Conservation (phyloP, 106 monocot species). For the Xerophyta viscosa region DNA sequence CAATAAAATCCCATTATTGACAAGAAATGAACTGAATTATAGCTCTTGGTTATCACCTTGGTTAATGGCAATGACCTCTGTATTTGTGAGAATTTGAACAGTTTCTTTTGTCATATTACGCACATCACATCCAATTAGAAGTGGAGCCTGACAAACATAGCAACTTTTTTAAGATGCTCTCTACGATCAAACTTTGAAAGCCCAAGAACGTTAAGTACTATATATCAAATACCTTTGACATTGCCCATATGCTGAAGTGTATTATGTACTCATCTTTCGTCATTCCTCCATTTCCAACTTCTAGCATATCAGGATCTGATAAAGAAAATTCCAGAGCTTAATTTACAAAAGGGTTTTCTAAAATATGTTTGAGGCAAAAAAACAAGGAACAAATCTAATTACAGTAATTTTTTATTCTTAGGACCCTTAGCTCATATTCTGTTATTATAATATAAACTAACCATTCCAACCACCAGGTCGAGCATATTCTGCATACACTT, state of each 20-base stretch:
- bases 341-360: too few species aligned
- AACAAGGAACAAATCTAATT: too few species aligned
- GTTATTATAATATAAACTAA: constrained; percentile 17
- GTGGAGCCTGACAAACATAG: constrained; percentile 42
- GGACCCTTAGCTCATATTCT: too few species aligned
- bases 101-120: constrained; percentile 51
- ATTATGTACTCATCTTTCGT: constrained; percentile 55
- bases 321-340: background rate
- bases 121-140: constrained; percentile 74
- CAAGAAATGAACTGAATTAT: too few species aligned
- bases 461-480: constrained; percentile 94
- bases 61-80: constrained; percentile 69
- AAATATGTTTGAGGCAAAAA: too few species aligned
- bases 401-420: too few species aligned
- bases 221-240: constrained; percentile 48
- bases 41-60: constrained; percentile 32
- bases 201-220: background rate
- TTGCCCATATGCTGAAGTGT: constrained; percentile 91
- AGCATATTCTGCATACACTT: constrained; percentile 64
- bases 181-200: background rate
- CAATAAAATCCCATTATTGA: too few species aligned
- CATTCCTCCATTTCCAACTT: constrained; percentile 94
- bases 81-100: constrained; percentile 38
- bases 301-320: constrained; percentile 89
- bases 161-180: background rate